A percentile compares a stretch with the other conserved stretches of the same genome.
Evolutionary conservation across 2,329 filamentous ascomycete genomes (phyloP).

Genomic region (Lomentospora prolificans): DNA sequence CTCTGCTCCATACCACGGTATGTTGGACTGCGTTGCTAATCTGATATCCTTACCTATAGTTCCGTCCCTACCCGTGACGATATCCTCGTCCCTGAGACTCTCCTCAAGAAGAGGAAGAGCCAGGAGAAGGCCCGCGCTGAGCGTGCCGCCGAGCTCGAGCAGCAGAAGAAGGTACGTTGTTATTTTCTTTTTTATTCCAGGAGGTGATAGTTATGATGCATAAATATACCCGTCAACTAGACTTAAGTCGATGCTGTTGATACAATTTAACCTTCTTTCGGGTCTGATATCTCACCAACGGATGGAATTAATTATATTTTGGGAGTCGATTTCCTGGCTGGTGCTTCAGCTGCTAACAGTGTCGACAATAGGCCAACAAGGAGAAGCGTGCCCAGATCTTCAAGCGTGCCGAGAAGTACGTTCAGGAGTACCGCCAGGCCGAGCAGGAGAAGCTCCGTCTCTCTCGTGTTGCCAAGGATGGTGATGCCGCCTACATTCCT

Average conservation of each 20-base stretch:
- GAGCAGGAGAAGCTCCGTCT: constrained; percentile 99
- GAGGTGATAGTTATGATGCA: constrained; percentile 62
- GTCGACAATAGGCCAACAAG: constrained; percentile 70
- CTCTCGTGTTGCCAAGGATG: constrained; percentile 76
- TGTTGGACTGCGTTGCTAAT: constrained; percentile 72
- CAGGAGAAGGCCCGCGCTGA: constrained; percentile 98
- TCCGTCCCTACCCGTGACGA: constrained; percentile 90
- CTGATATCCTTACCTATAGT: constrained; percentile 58
- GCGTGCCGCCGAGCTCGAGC: constrained; percentile 66
- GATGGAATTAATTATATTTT: constrained; percentile 9
- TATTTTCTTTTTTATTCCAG: constrained; percentile 14
- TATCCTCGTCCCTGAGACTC: constrained; percentile 96
- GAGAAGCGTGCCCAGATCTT: constrained; percentile 98
- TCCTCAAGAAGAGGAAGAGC: constrained; percentile 99
- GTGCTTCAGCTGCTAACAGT: constrained; percentile 13
- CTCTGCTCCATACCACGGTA: constrained; percentile 54
- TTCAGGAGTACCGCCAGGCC: constrained; percentile 97
- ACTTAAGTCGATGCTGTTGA: constrained; percentile 94
- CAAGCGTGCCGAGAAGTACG: constrained; percentile 99
- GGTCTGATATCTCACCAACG: constrained; percentile 63
- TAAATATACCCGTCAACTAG: constrained; percentile 71
- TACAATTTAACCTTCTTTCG: constrained; percentile 94
- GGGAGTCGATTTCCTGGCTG: constrained; percentile 23
- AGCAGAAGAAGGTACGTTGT: constrained; percentile 81
- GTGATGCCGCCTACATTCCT: constrained; percentile 87